Conservation (phyloP, 2,329 filamentous ascomycete genomes). For the Penicillium sp. region DNA sequence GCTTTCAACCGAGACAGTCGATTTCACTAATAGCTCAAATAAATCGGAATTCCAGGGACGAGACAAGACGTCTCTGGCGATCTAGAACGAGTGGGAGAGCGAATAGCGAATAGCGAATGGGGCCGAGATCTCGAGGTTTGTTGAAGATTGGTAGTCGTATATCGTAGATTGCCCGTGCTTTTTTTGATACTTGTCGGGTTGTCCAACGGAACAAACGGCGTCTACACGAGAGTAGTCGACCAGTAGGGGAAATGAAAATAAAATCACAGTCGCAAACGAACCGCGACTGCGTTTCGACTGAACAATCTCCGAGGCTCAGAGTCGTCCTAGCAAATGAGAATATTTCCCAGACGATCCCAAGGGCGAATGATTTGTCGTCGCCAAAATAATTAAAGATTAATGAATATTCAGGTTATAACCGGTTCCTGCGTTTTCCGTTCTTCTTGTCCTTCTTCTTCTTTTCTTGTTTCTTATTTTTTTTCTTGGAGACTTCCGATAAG, state of each 20-base stretch:
- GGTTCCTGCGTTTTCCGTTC: slow-evolving; percentile 2
- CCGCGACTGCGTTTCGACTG: slow-evolving; percentile 4
- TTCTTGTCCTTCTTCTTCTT: slow-evolving; percentile 17
- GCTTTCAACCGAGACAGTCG: slow-evolving; percentile 32
- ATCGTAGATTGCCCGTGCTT: background rate
- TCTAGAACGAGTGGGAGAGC: slow-evolving; percentile 17
- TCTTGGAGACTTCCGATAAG: slow-evolving; percentile 1
- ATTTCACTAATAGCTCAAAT: slow-evolving; percentile 3
- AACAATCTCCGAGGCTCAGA: slow-evolving; percentile 6
- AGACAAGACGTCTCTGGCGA: slow-evolving; percentile 8
- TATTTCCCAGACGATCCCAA: slow-evolving; percentile 11
- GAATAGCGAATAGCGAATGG: slow-evolving; percentile 4
- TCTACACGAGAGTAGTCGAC: slow-evolving; percentile 4
- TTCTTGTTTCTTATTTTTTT: slow-evolving; percentile 18
- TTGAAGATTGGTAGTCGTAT: slow-evolving; percentile 1
- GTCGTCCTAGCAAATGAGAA: background rate
- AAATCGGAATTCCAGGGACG: slow-evolving; percentile 8
- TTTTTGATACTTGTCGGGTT: background rate
- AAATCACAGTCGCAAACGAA: slow-evolving; percentile 10
- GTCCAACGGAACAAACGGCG: slow-evolving; percentile 9
- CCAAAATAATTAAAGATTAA: slow-evolving; percentile 36
- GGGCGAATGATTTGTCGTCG: slow-evolving; percentile 22
- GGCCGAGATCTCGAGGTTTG: background rate
- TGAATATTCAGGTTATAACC: slow-evolving; percentile 30
- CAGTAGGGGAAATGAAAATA: background rate